These are phyloP conservation scores for Pseudoneurospora amorphoporcata DNA, from an alignment of 495 filamentous ascomycete genomes.

Conservation along the genomic window DNA sequence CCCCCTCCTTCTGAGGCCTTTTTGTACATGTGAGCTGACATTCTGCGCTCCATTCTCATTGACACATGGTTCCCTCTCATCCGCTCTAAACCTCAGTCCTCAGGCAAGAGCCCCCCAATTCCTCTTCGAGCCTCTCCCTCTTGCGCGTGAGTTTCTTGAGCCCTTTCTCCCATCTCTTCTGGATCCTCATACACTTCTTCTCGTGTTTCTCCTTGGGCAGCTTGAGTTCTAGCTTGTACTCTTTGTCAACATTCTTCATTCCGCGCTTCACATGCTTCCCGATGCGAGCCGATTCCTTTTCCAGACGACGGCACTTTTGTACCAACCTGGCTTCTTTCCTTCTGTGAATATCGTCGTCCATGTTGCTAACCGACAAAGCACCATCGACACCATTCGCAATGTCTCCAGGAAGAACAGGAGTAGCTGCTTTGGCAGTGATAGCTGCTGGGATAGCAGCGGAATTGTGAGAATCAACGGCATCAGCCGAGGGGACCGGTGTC, in stretches of 20 bases:
- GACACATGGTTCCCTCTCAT: neutral
- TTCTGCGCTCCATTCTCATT: neutral
- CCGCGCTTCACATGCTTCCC: neutral
- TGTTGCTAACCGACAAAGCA: neutral
- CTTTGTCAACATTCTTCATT: neutral
- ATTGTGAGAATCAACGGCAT: neutral
- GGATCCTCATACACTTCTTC: neutral
- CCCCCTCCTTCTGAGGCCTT: neutral
- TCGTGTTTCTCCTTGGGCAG: neutral
- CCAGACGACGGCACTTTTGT: neutral
- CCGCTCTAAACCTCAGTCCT: neutral
- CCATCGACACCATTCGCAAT: neutral
- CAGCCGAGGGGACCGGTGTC: neutral
- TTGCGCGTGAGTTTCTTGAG: neutral
- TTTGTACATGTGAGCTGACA: neutral
- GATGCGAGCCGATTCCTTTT: neutral
- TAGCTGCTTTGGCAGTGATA: neutral
- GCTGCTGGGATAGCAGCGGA: neutral
- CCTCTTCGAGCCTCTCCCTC: neutral
- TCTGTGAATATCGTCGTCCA: neutral
- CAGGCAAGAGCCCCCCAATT: neutral
- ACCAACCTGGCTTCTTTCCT: neutral
- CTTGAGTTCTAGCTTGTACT: neutral
- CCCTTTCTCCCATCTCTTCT: neutral
- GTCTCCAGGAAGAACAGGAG: neutral